Evolutionary conservation across 345 rosid species (phyloP), one percentile per base, ranked within the genome.

Genomic region (Balakata baccata): DNA sequence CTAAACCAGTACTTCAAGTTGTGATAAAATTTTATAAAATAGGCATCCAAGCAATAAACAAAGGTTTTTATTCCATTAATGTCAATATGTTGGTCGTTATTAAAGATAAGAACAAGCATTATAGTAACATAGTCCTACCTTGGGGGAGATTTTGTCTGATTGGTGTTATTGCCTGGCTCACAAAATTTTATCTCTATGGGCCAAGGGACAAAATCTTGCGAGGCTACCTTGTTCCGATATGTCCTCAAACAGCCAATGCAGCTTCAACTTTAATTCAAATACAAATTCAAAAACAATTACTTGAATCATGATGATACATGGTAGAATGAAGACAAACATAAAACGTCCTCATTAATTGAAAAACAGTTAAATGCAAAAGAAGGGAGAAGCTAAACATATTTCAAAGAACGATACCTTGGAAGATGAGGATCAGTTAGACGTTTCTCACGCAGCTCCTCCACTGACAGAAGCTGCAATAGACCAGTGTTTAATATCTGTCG

Each of bases 161-260:
- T 89, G 50, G 96, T 91, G 41, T 71, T 72, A 69, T 74, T 82
- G 81, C 75, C 87, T 43, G 98, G 94, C 54, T 86, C 94, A 81
- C 99, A 95, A 82, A 95, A 91, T 76, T 93, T 85, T 81, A 95
- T 85, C 80, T 95, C 99, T 84, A 95, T 88, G 39, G 99, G 99
- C 98, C 97, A 95, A 45, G 98, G 98, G 54, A 87, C 79, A 82
- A 85, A 89, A 46, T 84, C 74, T 73, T 70, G 64, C 29, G 91
- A 72, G 39, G 96, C 97, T 70, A 88, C 92, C 84, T 86, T 95
- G 87, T 87, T 92, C 20, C 99, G 85, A 41, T 92, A 95, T 79
- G 87, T 83, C 98, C 99, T 95, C 90, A 72, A 84, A 83, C 69
- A 75, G 75, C 45, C 71, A 73, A 45, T 69, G 62, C 50, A 78